Evolutionary conservation across 2,329 filamentous ascomycete genomes (phyloP).

Genomic region (Fusarium pseudonygamai): DNA sequence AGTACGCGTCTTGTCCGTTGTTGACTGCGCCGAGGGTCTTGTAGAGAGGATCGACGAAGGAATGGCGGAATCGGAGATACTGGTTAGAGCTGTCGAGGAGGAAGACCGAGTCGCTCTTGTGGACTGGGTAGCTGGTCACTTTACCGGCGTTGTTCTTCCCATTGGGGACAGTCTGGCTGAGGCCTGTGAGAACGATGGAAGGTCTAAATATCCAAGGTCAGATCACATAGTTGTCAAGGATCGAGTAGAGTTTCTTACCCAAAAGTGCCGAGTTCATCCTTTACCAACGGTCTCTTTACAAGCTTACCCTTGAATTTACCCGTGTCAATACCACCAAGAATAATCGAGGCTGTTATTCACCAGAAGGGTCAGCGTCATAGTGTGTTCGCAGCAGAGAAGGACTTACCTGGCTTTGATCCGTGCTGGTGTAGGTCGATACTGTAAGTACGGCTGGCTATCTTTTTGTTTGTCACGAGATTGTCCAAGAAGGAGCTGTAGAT

Average conservation of each 20-base stretch:
- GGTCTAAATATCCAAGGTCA: background rate
- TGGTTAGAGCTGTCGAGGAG: background rate
- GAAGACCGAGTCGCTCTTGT: background rate
- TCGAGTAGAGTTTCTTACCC: background rate
- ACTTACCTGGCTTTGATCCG: background rate
- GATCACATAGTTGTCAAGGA: too few species aligned
- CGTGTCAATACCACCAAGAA: background rate
- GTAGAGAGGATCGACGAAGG: background rate
- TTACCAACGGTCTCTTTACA: background rate
- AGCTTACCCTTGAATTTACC: background rate
- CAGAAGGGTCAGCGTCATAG: accelerated
- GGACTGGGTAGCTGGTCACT: background rate
- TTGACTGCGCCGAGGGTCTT: background rate
- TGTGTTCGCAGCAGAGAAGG: background rate
- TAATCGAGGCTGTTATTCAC: background rate
- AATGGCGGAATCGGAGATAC: background rate
- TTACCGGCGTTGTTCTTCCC: background rate
- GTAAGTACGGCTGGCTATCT: background rate
- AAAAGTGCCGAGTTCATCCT: background rate
- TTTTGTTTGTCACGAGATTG: background rate
- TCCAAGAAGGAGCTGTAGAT: background rate
- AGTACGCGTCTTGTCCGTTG: background rate
- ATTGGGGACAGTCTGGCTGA: background rate
- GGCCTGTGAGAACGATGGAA: background rate
- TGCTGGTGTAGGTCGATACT: background rate